Evolutionary conservation across 345 rosid species (phyloP).

Genomic region (Odontarrhena argentea): DNA sequence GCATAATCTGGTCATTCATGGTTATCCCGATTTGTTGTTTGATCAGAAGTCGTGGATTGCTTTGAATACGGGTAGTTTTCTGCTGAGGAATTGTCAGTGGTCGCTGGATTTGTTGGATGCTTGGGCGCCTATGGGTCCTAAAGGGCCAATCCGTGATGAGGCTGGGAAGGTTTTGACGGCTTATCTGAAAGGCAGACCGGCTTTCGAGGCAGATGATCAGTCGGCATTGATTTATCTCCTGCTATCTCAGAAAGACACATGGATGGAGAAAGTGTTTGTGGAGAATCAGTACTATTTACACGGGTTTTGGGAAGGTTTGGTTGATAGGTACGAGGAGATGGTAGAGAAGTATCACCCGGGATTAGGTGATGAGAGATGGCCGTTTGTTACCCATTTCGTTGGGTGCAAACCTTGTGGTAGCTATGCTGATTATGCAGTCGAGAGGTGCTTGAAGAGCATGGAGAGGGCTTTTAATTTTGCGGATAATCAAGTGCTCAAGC

Average conservation of each 20-base stretch:
- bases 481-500: slow-evolving; percentile 88
- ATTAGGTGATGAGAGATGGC: slow-evolving; percentile 97
- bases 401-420: slow-evolving; percentile 99
- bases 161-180: slow-evolving; percentile 91
- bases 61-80: slow-evolving; percentile 91
- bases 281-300: slow-evolving; percentile 94
- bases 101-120: slow-evolving; percentile 91
- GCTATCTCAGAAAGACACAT: slow-evolving; percentile 75
- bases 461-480: slow-evolving; percentile 97
- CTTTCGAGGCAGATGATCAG: slow-evolving; percentile 95
- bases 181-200: slow-evolving; percentile 82
- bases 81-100: slow-evolving; percentile 95
- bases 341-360: slow-evolving; percentile 95
- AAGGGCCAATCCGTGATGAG: slow-evolving; percentile 83
- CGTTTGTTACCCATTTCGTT: slow-evolving; percentile 93
- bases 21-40: slow-evolving; percentile 85
- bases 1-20: slow-evolving; percentile 83
- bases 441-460: slow-evolving; percentile 86
- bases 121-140: slow-evolving; percentile 98
- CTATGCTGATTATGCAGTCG: slow-evolving; percentile 93
- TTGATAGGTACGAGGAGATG: slow-evolving; percentile 95
- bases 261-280: slow-evolving; percentile 88
- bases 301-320: slow-evolving; percentile 96
- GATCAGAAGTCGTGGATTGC: slow-evolving; percentile 97
- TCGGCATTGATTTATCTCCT: slow-evolving; percentile 87